phyloP scores from a whole-genome alignment of 345 rosid species.

The Sapria himalayana region DNA sequence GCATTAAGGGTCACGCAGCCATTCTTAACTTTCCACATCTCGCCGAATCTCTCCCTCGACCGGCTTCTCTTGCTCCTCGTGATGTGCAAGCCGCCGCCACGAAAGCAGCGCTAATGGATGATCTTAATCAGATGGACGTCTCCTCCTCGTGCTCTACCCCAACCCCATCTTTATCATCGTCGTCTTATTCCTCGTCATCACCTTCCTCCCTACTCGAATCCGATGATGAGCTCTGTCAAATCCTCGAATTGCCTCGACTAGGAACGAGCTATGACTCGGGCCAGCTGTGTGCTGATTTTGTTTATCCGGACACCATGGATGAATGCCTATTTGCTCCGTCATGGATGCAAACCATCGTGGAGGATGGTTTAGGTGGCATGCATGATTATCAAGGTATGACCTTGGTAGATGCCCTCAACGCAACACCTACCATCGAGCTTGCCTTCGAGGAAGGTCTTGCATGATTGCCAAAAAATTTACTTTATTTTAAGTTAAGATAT shows the following conservation, averaged over 20 bases:
- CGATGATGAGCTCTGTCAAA: conserved; percentile 7
- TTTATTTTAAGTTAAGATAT: no score
- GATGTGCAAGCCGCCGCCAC: conserved; percentile 11
- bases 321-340: conserved; percentile 19
- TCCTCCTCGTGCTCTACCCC: no score
- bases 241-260: conserved; percentile 10
- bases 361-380: conserved; percentile 4
- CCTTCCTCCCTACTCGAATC: conserved; percentile 1
- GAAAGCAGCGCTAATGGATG: no score
- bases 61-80: conserved; percentile 7
- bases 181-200: neutral
- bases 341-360: conserved; percentile 10
- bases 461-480: no score
- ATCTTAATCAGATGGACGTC: no score
- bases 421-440: no score
- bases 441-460: no score
- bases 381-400: no score
- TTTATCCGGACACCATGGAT: conserved; percentile 14
- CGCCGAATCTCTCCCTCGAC: conserved; percentile 8
- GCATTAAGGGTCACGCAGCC: conserved; percentile 13
- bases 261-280: conserved; percentile 10
- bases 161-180: no score
- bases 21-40: conserved; percentile 13
- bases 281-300: conserved; percentile 11
- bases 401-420: no score